Conservation (phyloP, 75 land plant genomes). For the Selaginella moellendorffii region DNA sequence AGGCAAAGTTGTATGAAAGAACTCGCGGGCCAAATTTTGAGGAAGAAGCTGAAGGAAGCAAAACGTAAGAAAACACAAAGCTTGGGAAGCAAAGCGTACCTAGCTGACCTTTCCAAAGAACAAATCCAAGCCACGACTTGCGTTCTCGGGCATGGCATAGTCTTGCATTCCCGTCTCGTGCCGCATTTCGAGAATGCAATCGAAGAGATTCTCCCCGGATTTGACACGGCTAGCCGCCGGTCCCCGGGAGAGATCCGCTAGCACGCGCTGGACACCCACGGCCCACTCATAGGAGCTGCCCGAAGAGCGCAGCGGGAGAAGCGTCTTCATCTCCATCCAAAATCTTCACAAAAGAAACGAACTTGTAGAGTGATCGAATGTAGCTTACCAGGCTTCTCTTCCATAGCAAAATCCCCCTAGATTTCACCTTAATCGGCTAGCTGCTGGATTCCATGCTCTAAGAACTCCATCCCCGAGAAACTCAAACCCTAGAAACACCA, state of each 20-base stretch:
- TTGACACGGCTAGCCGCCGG: background rate
- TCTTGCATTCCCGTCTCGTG: background rate
- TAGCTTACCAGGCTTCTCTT: no score
- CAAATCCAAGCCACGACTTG: background rate
- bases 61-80: no score
- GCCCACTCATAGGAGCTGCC: background rate
- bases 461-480: no score
- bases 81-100: background rate
- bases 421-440: no score
- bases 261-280: background rate
- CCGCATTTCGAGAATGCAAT: background rate
- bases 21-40: slow-evolving; percentile 30
- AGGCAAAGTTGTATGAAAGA: slow-evolving; percentile 58
- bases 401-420: no score
- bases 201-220: background rate
- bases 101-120: background rate
- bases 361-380: no score
- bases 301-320: background rate
- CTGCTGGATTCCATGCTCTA: no score
- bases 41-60: slow-evolving; percentile 34
- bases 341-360: no score
- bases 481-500: no score
- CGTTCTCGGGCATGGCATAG: background rate
- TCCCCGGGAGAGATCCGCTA: background rate
- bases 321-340: background rate